Conservation (phyloP, 768 basidiomycete species). For the Mycena floridula region DNA sequence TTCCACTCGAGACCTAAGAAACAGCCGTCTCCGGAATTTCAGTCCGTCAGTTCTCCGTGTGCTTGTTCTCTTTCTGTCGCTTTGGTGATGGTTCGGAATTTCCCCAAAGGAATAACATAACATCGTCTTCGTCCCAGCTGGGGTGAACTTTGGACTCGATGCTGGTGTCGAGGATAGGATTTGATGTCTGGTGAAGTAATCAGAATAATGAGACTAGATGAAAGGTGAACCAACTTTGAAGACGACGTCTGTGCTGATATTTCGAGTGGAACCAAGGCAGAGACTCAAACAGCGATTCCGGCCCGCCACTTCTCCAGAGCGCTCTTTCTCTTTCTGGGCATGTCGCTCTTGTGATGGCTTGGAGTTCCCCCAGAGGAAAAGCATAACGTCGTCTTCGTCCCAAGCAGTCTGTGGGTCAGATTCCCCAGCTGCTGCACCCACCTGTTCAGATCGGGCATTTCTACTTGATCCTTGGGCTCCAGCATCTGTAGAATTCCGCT, state of each 20-base stretch:
- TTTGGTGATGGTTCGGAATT: slow-evolving; percentile 12
- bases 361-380: slow-evolving; percentile 15
- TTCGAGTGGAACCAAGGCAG: no score
- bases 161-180: background rate
- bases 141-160: slow-evolving; percentile 2
- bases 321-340: slow-evolving; percentile 9
- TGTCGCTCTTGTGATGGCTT: slow-evolving; percentile 13
- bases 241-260: no score
- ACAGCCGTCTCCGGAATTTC: no score
- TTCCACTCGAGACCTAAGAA: no score
- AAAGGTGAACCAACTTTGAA: slow-evolving; percentile 14
- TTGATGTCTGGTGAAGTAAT: background rate
- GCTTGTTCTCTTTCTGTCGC: slow-evolving; percentile 13
- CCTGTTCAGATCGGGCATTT: background rate
- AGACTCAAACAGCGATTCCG: slow-evolving; percentile 1
- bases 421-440: slow-evolving; percentile 5
- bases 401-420: slow-evolving; percentile 6
- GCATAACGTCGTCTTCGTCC: slow-evolving; percentile 19
- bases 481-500: background rate
- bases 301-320: slow-evolving; percentile 16
- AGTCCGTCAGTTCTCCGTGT: slow-evolving; percentile 14
- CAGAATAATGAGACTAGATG: background rate
- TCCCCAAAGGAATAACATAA: slow-evolving; percentile 15
- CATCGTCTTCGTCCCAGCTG: slow-evolving; percentile 18
- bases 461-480: background rate